Evolutionary conservation across 2,329 filamentous ascomycete species (phyloP).

Genomic region (Fusarium transvaalense): DNA sequence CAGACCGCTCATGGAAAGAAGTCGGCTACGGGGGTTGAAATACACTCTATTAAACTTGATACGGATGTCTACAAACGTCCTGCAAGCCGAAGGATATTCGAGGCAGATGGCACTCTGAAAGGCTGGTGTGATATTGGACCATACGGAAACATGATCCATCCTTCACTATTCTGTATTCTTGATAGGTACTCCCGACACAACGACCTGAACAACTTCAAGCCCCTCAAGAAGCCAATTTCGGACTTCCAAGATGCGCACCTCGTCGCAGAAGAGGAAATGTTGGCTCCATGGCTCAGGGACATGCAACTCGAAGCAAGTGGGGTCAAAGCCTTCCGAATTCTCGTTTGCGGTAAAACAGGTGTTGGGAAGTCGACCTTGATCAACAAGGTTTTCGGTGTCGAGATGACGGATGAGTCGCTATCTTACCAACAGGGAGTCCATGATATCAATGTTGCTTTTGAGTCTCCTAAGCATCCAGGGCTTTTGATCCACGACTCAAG

Average conservation of each 20-base stretch:
- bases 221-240: constrained; percentile 37
- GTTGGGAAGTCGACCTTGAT: constrained; percentile 48
- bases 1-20: constrained; percentile 35
- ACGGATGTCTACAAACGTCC: constrained; percentile 34
- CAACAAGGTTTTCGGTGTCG: constrained; percentile 47
- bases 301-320: constrained; percentile 44
- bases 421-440: constrained; percentile 46
- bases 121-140: constrained; percentile 36
- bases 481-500: constrained; percentile 46
- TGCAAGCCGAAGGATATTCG: constrained; percentile 37
- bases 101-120: constrained; percentile 13
- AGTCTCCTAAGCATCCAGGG: constrained; percentile 44
- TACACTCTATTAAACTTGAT: constrained; percentile 38
- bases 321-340: constrained; percentile 45
- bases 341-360: constrained; percentile 46
- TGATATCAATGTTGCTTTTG: constrained; percentile 46
- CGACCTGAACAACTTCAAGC: constrained; percentile 36
- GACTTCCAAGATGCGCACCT: constrained; percentile 41
- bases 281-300: constrained; percentile 43
- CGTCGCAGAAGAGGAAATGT: not conserved
- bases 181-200: constrained; percentile 42
- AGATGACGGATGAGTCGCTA: constrained; percentile 43
- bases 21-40: constrained; percentile 9
- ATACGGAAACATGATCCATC: constrained; percentile 41
- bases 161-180: constrained; percentile 43